Evolutionary conservation across 225 moss, liverwort and hornwort species (phyloP).

Genomic region (Bryoerythrophyllum caledonicum): DNA sequence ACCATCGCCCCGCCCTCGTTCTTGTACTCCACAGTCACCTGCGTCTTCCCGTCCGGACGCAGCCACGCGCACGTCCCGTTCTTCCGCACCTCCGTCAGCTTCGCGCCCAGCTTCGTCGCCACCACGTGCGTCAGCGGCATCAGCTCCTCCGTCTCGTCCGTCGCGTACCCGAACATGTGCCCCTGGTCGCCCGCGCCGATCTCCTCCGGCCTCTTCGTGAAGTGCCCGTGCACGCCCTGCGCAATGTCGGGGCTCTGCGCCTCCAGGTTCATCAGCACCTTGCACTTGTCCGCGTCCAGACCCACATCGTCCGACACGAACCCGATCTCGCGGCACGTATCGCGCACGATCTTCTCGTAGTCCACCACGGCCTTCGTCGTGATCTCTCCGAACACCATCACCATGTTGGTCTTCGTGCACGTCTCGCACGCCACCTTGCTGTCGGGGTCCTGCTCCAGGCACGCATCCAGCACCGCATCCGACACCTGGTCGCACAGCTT

Average conservation of each 20-base stretch:
- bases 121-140: slow-evolving; percentile 84
- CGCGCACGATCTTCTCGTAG: slow-evolving; percentile 92
- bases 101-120: slow-evolving; percentile 81
- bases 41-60: slow-evolving; percentile 93
- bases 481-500: slow-evolving; percentile 93
- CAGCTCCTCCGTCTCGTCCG: slow-evolving; percentile 83
- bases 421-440: slow-evolving; percentile 97
- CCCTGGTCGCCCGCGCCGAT: slow-evolving; percentile 87
- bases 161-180: slow-evolving; percentile 86
- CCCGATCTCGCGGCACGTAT: slow-evolving; percentile 84
- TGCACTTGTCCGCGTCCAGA: slow-evolving; percentile 72
- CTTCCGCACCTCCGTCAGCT: slow-evolving; percentile 78
- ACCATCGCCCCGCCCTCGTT: slow-evolving; percentile 81
- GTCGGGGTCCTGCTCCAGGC: slow-evolving; percentile 85
- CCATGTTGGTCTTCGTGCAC: slow-evolving; percentile 95
- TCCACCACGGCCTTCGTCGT: slow-evolving; percentile 83
- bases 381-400: slow-evolving; percentile 96
- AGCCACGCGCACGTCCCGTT: slow-evolving; percentile 80
- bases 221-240: slow-evolving; percentile 82
- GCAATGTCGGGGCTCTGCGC: slow-evolving; percentile 91
- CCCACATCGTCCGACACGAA: slow-evolving; percentile 72
- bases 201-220: slow-evolving; percentile 84
- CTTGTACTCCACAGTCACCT: slow-evolving; percentile 81
- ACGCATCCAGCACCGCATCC: slow-evolving; percentile 82
- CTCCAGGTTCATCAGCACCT: slow-evolving; percentile 82